These are phyloP conservation scores for Pseudonitzschia multiseries DNA, from an alignment of 108 stramenopile genomes.

Conservation along the genomic window DNA sequence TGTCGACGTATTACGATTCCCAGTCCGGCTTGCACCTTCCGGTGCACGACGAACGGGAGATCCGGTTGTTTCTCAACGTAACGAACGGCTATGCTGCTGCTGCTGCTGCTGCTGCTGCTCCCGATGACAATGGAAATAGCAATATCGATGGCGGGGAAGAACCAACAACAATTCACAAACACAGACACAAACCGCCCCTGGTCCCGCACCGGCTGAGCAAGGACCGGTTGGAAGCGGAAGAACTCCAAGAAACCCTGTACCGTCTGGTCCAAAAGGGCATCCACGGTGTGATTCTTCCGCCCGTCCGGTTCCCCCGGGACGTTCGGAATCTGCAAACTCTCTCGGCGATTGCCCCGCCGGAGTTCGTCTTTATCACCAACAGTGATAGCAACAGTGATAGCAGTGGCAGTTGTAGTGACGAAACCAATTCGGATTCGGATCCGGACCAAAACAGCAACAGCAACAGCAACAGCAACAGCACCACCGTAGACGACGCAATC, in stretches of 20 bases:
- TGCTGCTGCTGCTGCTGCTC: no score
- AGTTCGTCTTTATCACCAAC: conserved; percentile 5
- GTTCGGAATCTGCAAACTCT: conserved; percentile 31
- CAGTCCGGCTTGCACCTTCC: conserved; percentile 61
- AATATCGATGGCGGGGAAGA: conserved; percentile 13
- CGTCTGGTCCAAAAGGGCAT: conserved; percentile 16
- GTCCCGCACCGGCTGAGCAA: conserved; percentile 31
- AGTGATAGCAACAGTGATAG: no score
- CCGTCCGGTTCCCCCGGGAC: conserved; percentile 29
- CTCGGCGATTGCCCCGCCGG: conserved; percentile 18
- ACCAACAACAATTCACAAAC: no score
- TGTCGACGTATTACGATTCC: conserved; percentile 58
- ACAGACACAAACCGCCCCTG: conserved; percentile 15
- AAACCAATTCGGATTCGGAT: background rate
- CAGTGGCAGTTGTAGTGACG: no score
- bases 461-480: background rate
- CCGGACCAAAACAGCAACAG: background rate
- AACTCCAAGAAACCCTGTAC: conserved; percentile 25
- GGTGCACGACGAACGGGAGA: conserved; percentile 50
- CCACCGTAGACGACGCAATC: background rate
- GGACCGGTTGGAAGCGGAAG: conserved; percentile 25
- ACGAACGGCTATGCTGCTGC: background rate
- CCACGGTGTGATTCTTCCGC: conserved; percentile 27
- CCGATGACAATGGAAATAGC: conserved; percentile 7
- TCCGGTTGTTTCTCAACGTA: conserved; percentile 33